Percentiles rank a stretch among this genome's conserved stretches.
Evolutionary conservation across 2,329 filamentous ascomycete genomes (phyloP).

Genomic region (Cadophora luteo-olivacea): DNA sequence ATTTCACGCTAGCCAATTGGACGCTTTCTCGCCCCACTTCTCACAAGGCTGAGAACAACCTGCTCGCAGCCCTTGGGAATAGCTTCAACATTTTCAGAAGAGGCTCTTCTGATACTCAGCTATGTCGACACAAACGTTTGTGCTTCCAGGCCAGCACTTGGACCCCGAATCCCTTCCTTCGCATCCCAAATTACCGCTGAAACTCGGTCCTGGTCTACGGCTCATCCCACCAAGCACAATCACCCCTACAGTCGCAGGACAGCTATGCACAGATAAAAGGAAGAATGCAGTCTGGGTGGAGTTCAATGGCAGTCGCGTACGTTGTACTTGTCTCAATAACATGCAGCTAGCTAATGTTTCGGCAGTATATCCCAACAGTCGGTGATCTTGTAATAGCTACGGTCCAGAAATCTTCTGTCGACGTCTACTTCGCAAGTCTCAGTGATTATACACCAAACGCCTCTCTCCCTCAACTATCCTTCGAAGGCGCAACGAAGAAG

Average conservation of each 20-base stretch:
- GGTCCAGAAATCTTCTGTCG: constrained; percentile 75
- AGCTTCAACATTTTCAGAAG: constrained; percentile 19
- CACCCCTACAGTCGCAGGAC: constrained; percentile 70
- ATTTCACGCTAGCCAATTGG: constrained; percentile 41
- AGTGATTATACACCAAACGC: constrained; percentile 70
- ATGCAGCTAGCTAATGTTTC: constrained; percentile 32
- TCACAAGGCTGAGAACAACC: constrained; percentile 43
- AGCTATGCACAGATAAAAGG: constrained; percentile 69
- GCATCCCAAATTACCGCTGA: constrained; percentile 72
- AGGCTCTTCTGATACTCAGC: neutral
- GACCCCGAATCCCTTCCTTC: constrained; percentile 70
- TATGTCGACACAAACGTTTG: constrained; percentile 58
- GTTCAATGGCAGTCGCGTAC: constrained; percentile 70
- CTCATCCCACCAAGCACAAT: constrained; percentile 81
- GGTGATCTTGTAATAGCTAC: constrained; percentile 91
- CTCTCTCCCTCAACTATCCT: constrained; percentile 84
- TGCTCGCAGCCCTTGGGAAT: constrained; percentile 17
- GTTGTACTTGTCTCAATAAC: constrained; percentile 36
- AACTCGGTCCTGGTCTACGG: constrained; percentile 83
- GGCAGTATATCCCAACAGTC: constrained; percentile 77
- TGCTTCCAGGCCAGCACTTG: constrained; percentile 84
- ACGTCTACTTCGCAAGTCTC: constrained; percentile 81
- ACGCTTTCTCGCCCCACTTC: constrained; percentile 30
- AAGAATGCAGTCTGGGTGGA: constrained; percentile 85
- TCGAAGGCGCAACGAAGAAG: constrained; percentile 92